Percentiles rank a stretch among this genome's conserved stretches.
Evolutionary conservation across 371 early-diverging fungal species (phyloP).

Genomic region (Phascolomyces articulosus): DNA sequence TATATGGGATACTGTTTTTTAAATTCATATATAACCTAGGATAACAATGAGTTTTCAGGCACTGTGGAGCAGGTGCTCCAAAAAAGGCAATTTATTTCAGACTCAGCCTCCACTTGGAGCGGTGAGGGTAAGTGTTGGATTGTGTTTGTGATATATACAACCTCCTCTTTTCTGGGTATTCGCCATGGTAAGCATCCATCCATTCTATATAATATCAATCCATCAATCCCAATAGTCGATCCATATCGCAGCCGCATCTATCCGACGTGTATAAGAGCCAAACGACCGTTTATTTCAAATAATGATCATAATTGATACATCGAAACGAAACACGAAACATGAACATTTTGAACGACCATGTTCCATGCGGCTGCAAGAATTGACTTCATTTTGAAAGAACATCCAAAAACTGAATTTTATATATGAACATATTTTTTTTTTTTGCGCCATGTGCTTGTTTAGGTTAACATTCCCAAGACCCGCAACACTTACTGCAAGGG

Average conservation of each 20-base stretch:
- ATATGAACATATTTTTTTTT: not conserved
- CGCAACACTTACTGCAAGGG: conserved; percentile 98
- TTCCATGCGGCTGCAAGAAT: no score
- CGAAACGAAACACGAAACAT: not conserved
- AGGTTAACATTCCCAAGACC: conserved; percentile 99
- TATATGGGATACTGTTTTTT: no score
- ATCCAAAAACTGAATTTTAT: not conserved
- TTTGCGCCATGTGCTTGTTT: not conserved
- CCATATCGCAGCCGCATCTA: not conserved
- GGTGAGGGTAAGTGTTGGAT: no score
- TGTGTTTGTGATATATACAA: not conserved
- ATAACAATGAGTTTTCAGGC: no score
- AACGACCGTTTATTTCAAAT: not conserved
- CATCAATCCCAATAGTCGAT: no score
- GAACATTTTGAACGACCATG: not conserved
- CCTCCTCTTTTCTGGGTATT: conserved; percentile 6
- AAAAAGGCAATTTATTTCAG: no score
- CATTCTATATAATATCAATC: not conserved
- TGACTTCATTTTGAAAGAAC: not conserved
- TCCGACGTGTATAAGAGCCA: not conserved
- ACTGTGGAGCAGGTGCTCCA: no score
- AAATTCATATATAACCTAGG: no score
- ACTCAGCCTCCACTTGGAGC: no score
- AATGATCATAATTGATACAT: not conserved
- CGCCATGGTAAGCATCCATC: conserved; percentile 5